A percentile compares a stretch with the other conserved stretches of the same genome.
These are phyloP conservation scores for Syncephalastrum sp. DNA, from an alignment of 371 early-diverging fungal species.

Conservation along the genomic window DNA sequence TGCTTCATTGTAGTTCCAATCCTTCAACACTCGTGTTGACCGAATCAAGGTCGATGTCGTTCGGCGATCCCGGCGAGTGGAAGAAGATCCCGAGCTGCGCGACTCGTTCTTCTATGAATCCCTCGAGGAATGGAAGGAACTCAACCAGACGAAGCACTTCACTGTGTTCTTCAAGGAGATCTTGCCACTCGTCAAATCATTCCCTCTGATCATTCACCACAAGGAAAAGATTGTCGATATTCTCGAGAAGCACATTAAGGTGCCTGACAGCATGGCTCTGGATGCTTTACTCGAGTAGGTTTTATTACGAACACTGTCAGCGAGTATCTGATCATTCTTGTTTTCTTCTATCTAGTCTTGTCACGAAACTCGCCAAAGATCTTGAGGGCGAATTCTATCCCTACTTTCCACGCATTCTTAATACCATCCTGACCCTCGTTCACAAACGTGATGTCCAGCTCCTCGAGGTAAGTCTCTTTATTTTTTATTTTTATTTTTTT, in stretches of 20 bases:
- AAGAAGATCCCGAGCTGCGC: constrained; percentile 63
- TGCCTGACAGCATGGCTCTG: constrained; percentile 59
- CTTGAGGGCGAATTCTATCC: constrained; percentile 88
- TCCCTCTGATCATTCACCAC: constrained; percentile 88
- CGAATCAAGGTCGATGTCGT: constrained; percentile 77
- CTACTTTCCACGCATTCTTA: constrained; percentile 68
- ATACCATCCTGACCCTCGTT: constrained; percentile 63
- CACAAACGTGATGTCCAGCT: constrained; percentile 66
- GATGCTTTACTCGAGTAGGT: constrained; percentile 79
- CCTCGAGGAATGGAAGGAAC: constrained; percentile 77
- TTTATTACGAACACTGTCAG: neutral
- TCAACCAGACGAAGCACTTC: constrained; percentile 85
- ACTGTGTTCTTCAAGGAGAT: constrained; percentile 67
- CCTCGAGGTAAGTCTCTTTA: constrained; percentile 63
- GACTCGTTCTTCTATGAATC: constrained; percentile 86
- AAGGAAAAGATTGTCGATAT: constrained; percentile 74
- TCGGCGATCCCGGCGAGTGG: constrained; percentile 43
- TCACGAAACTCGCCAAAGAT: constrained; percentile 84
- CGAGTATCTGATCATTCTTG: neutral
- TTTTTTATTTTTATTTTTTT: no score
- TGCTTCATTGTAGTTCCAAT: constrained; percentile 59
- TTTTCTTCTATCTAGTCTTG: constrained; percentile 51
- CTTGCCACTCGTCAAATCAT: constrained; percentile 61
- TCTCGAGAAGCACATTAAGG: constrained; percentile 65
- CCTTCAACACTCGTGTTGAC: constrained; percentile 80